A percentile compares a stretch with the other conserved stretches of the same genome.
Evolutionary conservation across 176 grass and related monocot genomes (phyloP).

Genomic region (Leersia perrieri): DNA sequence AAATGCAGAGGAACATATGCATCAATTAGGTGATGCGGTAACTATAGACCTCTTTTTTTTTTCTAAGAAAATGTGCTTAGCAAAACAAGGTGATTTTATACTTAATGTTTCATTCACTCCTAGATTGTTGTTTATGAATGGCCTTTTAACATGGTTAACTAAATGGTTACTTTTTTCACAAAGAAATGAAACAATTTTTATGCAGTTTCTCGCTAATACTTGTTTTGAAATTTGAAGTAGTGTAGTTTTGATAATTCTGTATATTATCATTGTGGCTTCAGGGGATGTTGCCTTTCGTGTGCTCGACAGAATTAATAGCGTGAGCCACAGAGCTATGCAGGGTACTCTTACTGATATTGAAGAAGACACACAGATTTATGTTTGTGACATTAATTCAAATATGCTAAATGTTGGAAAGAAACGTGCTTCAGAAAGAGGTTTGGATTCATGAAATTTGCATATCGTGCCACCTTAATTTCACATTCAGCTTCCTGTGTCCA

Average conservation of each 20-base stretch:
- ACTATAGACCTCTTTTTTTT: background rate
- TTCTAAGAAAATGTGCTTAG: background rate
- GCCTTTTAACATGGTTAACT: background rate
- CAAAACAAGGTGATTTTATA: background rate
- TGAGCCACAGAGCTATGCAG: slow-evolving; percentile 55
- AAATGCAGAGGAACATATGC: background rate
- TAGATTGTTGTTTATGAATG: background rate
- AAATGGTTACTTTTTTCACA: background rate
- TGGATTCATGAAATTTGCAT: background rate
- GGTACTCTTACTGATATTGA: slow-evolving; percentile 54
- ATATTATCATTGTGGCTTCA: slow-evolving; percentile 27
- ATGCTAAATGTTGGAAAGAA: slow-evolving; percentile 93
- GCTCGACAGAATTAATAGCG: slow-evolving; percentile 73
- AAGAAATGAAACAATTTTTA: background rate
- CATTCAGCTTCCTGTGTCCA: background rate
- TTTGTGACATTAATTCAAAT: slow-evolving; percentile 93
- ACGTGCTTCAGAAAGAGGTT: slow-evolving; percentile 76
- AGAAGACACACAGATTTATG: slow-evolving; percentile 83
- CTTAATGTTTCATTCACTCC: too few species aligned
- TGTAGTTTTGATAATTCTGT: background rate
- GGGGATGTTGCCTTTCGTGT: slow-evolving; percentile 90
- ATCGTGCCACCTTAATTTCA: background rate
- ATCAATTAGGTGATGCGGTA: background rate
- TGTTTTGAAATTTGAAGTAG: background rate
- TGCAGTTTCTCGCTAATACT: background rate